Evolutionary conservation across 768 basidiomycete species (phyloP).

Genomic region (Filobasidium wieringae): DNA sequence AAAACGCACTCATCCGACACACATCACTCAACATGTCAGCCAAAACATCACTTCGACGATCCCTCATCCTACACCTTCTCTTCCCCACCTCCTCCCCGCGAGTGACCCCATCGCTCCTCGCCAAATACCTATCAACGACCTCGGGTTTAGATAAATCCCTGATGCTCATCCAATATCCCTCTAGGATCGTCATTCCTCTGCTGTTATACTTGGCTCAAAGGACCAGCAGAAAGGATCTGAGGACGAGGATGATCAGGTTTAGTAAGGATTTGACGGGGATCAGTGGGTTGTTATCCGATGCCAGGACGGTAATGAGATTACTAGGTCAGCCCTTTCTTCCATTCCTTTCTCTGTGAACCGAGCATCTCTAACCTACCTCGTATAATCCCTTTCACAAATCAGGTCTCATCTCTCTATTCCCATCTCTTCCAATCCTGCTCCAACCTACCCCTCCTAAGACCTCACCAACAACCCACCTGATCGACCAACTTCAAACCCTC

Average conservation of each 20-base stretch:
- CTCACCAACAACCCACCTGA: conserved; percentile 12
- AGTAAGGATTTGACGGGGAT: conserved; percentile 2
- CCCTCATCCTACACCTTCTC: conserved; percentile 53
- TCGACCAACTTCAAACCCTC: conserved; percentile 26
- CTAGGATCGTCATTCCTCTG: conserved; percentile 29
- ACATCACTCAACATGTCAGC: not conserved
- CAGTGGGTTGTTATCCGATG: conserved; percentile 24
- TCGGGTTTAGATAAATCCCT: conserved; percentile 34
- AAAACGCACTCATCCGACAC: too few relatives aligned
- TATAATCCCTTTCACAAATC: not conserved
- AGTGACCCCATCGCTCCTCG: conserved; percentile 25
- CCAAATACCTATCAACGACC: conserved; percentile 16
- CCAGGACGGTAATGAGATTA: conserved; percentile 33
- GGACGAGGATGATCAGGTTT: not conserved
- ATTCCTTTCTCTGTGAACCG: not conserved
- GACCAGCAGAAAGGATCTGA: not conserved
- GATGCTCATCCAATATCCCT: conserved; percentile 34
- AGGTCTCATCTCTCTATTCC: conserved; percentile 25
- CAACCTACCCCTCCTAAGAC: not conserved
- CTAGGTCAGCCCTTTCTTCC: conserved; percentile 22
- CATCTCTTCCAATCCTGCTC: conserved; percentile 12
- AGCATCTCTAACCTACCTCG: conserved; percentile 4
- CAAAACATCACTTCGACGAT: conserved; percentile 45
- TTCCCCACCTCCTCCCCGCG: conserved; percentile 53
- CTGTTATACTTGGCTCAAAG: conserved; percentile 8